Conservation (phyloP, 139 green algal genomes). For the Micractinium sp. region DNA sequence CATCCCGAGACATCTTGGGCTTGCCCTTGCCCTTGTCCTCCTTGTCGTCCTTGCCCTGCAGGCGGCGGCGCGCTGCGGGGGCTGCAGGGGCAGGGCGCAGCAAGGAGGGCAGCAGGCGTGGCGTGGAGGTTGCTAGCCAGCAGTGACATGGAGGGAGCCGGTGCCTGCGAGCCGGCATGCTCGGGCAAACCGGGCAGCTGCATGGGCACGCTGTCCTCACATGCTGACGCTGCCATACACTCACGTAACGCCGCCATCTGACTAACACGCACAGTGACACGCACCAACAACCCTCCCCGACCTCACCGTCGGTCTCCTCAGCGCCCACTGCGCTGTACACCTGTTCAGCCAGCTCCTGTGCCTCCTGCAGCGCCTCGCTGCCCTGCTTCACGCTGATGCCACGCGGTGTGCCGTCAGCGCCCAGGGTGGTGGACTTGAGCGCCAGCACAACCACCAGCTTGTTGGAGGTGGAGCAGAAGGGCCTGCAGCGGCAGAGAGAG, state of each 20-base stretch:
- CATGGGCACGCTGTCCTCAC: background rate
- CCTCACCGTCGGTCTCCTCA: background rate
- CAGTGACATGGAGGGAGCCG: background rate
- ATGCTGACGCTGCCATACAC: background rate
- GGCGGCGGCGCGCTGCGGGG: background rate
- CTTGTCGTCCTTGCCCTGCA: background rate
- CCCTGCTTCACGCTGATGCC: background rate
- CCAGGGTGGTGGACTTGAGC: slow-evolving; percentile 6
- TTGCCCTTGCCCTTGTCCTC: background rate
- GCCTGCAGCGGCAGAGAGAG: too few relatives aligned
- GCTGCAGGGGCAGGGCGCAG: background rate
- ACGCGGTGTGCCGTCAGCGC: background rate
- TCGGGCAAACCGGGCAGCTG: background rate
- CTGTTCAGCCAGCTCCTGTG: background rate
- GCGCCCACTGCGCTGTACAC: background rate
- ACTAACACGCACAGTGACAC: background rate
- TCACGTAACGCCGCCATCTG: background rate
- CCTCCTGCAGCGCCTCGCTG: background rate
- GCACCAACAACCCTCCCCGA: background rate
- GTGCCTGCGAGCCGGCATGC: background rate
- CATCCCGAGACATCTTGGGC: background rate
- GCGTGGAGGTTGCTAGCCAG: background rate
- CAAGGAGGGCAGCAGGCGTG: background rate
- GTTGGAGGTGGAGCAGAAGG: background rate
- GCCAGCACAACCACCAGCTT: background rate